phyloP scores from a whole-genome alignment of 108 stramenopile genomes.

The Hondaea fermentalgiana region DNA sequence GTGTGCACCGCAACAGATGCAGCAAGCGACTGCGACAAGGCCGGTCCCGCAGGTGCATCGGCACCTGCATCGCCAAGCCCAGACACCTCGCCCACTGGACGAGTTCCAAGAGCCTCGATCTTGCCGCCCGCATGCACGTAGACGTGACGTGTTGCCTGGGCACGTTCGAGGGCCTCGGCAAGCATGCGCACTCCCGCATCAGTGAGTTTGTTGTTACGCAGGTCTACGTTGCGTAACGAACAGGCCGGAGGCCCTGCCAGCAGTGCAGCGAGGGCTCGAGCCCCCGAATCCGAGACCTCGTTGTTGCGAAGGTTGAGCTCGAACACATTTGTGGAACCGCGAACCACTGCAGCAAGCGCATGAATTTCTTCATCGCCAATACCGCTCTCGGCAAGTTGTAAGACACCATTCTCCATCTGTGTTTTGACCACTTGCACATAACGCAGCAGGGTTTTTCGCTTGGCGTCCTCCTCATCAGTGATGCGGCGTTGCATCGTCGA shows the following conservation, averaged over 20 bases:
- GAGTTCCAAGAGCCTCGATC: constrained; percentile 69
- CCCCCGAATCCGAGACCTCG: constrained; percentile 58
- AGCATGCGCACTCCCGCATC: constrained; percentile 54
- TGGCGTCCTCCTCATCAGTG: constrained; percentile 66
- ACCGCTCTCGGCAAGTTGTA: constrained; percentile 65
- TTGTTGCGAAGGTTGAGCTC: constrained; percentile 65
- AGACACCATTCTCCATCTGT: constrained; percentile 45
- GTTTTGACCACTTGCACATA: constrained; percentile 73
- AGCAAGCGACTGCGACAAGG: neutral
- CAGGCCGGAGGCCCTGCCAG: constrained; percentile 44
- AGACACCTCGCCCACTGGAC: constrained; percentile 1
- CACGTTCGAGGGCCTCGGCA: constrained; percentile 65
- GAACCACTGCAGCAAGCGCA: constrained; percentile 62
- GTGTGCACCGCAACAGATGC: constrained; percentile 50
- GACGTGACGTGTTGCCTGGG: constrained; percentile 60
- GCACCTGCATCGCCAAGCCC: neutral
- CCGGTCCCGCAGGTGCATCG: too few relatives aligned
- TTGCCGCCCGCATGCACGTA: constrained; percentile 74
- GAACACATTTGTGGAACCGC: constrained; percentile 54
- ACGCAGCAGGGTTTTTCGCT: constrained; percentile 63
- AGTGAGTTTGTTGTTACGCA: constrained; percentile 57
- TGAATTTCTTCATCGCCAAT: constrained; percentile 59
- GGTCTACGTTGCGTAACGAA: constrained; percentile 53
- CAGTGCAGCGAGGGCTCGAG: constrained; percentile 62
- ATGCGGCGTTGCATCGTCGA: constrained; percentile 44